These are phyloP conservation scores for Penicillium manginii DNA, from an alignment of 495 filamentous ascomycete genomes.

Conservation along the genomic window DNA sequence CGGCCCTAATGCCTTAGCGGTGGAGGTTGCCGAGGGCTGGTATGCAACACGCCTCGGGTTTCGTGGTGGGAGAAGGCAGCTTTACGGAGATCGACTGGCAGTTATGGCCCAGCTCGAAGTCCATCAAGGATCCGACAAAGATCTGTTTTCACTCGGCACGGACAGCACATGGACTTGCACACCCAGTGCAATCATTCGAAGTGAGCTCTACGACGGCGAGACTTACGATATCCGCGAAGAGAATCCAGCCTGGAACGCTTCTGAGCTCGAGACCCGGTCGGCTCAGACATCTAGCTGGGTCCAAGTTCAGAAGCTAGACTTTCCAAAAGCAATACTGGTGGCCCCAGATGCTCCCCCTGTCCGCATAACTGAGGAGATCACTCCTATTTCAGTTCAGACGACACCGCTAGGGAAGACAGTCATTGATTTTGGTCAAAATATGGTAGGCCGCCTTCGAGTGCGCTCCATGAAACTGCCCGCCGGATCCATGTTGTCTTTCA, in stretches of 20 bases:
- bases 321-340: constrained; percentile 31
- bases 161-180: constrained; percentile 43
- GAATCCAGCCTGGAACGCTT: constrained; percentile 12
- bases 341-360: constrained; percentile 47
- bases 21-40: constrained; percentile 57
- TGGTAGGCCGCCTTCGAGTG: constrained; percentile 48
- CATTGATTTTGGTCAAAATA: constrained; percentile 58
- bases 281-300: constrained; percentile 9
- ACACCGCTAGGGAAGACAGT: constrained; percentile 46
- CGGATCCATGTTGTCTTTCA: constrained; percentile 34
- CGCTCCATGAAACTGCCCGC: constrained; percentile 31
- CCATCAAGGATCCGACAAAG: constrained; percentile 13
- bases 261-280: constrained; percentile 7
- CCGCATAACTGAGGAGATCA: constrained; percentile 34
- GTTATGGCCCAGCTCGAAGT: constrained; percentile 47
- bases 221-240: constrained; percentile 41
- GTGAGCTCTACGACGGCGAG: constrained; percentile 58
- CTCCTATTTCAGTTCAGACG: constrained; percentile 19
- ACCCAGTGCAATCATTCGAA: constrained; percentile 41
- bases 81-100: constrained; percentile 49
- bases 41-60: constrained; percentile 47
- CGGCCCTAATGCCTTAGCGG: constrained; percentile 46
- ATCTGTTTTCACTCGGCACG: constrained; percentile 29
- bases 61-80: constrained; percentile 16
- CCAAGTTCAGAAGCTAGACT: constrained; percentile 25